Percentiles rank a stretch among this genome's conserved stretches.
Conservation (phyloP, 495 filamentous ascomycete genomes). For the Penicillium tannophilum region DNA sequence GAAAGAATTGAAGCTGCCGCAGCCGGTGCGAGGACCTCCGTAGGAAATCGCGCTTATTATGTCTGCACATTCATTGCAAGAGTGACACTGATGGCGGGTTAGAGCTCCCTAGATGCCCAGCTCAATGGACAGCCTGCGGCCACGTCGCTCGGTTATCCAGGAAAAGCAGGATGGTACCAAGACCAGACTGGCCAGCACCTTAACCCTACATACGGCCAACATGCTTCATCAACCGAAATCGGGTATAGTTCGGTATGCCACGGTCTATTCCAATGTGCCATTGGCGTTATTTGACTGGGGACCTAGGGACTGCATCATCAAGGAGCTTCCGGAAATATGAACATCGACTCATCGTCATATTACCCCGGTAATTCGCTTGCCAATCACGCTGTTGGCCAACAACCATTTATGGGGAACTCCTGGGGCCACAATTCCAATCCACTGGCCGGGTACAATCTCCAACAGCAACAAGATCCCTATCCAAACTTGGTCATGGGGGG, state of each 20-base stretch:
- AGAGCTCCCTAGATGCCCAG: constrained; percentile 32
- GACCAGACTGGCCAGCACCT: constrained; percentile 18
- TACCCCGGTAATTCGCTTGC: neutral
- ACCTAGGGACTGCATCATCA: neutral
- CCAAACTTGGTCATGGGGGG: neutral
- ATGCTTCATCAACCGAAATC: neutral
- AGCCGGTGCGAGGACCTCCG: constrained; percentile 30
- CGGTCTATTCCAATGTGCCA: neutral
- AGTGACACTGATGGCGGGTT: constrained; percentile 35
- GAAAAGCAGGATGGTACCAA: constrained; percentile 22
- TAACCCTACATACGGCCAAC: constrained; percentile 13
- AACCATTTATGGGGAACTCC: neutral
- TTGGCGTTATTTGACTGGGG: neutral
- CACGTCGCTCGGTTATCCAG: constrained; percentile 17
- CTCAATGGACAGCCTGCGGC: constrained; percentile 20
- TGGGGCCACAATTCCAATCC: constrained; percentile 3
- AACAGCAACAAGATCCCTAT: constrained; percentile 8
- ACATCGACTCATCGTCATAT: neutral
- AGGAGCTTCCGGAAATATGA: neutral
- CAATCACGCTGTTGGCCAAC: neutral
- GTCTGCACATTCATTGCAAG: constrained; percentile 22
- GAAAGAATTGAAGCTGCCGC: constrained; percentile 20
- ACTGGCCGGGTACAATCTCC: neutral
- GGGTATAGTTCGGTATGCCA: constrained; percentile 20
- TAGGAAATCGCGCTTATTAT: constrained; percentile 32